Evolutionary conservation across 495 filamentous ascomycete genomes (phyloP), one percentile per base, ranked within the genome.

Genomic region (Annulohypoxylon nitens): DNA sequence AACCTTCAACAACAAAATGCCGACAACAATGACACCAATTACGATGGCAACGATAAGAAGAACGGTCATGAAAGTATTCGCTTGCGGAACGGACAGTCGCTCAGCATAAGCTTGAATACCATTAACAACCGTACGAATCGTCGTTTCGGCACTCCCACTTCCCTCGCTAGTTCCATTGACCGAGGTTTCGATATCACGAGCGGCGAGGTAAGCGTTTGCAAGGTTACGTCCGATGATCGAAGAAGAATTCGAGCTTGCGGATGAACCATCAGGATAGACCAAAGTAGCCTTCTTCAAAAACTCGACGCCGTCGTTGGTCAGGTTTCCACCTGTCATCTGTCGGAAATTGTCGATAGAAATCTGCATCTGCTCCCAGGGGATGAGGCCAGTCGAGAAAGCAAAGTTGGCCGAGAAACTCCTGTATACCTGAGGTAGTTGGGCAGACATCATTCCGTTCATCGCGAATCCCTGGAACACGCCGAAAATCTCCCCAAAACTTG

Each of bases 21-120:
- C 90, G 20, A 97, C 94, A 30, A 90, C 90, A 69, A 99, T 93
- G 8, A 90, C 88, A 4, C 89, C 96, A 61, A 98, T 86, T 30
- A 97, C 87, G 70, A 97, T 95, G 67, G 93, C 92, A 64, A 96
- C 97, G 58, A 98, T 87, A 57, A 98, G 81, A 1, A 98, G 84
- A 5, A 97, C 89, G 0, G 96, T 97, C 95, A 99, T 97, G 81
- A 99, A 99, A 7, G 93, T 94, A 80, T 98, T 96, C 9, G 92
- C 89, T 61, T 92, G 88, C 7, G 96, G 96, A 62, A 99, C 92
- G 63, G 86, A 86, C 23, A 97, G 85, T 77, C 95, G 86, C 71
- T 97, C 88, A 23, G 88, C 89, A 75, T 92, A 93, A 1, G 86
- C 90, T 78, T 93, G 86, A 61, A 98, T 90, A 54, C 93, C 93